Conservation (phyloP, 2,329 filamentous ascomycete species). For the Ophiostoma fasciatum region DNA sequence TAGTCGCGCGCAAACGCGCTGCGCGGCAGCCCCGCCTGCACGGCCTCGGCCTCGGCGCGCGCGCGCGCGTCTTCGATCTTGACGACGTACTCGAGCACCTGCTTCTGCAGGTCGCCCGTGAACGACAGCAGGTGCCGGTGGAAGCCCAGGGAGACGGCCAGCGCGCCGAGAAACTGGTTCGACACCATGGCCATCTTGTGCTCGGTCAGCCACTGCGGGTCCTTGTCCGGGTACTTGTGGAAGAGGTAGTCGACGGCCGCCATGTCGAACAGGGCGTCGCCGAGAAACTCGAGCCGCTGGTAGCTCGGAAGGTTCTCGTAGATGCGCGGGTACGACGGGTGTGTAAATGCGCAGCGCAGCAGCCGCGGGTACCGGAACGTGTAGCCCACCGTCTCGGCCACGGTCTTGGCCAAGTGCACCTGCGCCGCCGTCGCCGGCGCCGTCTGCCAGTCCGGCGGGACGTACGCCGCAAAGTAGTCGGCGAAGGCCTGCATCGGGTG, state of each 20-base stretch:
- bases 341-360: slow-evolving; percentile 71
- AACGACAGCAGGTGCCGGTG: slow-evolving; percentile 56
- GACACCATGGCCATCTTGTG: slow-evolving; percentile 99
- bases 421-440: slow-evolving; percentile 49
- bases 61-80: slow-evolving; percentile 33
- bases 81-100: slow-evolving; percentile 38
- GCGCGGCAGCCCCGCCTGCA: slow-evolving; percentile 19
- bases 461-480: slow-evolving; percentile 60
- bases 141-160: slow-evolving; percentile 66
- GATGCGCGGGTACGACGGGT: slow-evolving; percentile 63
- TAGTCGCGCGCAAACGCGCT: slow-evolving; percentile 43
- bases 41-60: slow-evolving; percentile 20
- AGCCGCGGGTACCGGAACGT: slow-evolving; percentile 61
- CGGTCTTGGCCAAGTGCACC: slow-evolving; percentile 47
- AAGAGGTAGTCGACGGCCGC: slow-evolving; percentile 73
- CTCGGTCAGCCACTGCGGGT: slow-evolving; percentile 94
- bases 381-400: slow-evolving; percentile 44
- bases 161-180: slow-evolving; percentile 78
- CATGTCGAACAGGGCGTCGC: slow-evolving; percentile 79
- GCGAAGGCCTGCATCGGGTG: slow-evolving; percentile 55
- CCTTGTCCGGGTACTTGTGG: slow-evolving; percentile 56
- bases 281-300: slow-evolving; percentile 82
- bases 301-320: slow-evolving; percentile 77
- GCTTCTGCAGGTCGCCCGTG: slow-evolving; percentile 25
- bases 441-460: slow-evolving; percentile 55